A percentile compares a stretch with the other conserved stretches of the same genome.
These are phyloP conservation scores for Paramyrothecium sp. DNA, from an alignment of 2,329 filamentous ascomycete genomes.

Conservation along the genomic window DNA sequence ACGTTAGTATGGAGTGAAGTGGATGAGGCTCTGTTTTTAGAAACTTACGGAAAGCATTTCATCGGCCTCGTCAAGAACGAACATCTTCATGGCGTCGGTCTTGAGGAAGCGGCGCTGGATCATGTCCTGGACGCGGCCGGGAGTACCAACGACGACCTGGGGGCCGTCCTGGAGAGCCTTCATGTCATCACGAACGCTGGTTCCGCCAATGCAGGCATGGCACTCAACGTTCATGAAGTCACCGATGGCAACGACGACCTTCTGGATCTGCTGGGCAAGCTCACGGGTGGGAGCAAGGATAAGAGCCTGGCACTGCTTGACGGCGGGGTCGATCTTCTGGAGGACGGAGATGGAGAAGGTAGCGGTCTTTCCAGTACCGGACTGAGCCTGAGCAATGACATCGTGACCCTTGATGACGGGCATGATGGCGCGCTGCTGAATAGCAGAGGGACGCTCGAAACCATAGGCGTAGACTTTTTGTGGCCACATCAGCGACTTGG, in stretches of 20 bases:
- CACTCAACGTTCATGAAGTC: slow-evolving; percentile 99
- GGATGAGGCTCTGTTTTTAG: not conserved
- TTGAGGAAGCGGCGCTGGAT: slow-evolving; percentile 96
- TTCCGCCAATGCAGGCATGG: slow-evolving; percentile 99
- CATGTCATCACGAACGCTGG: slow-evolving; percentile 97
- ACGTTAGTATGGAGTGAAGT: slow-evolving; percentile 28
- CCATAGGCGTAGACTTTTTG: slow-evolving; percentile 88
- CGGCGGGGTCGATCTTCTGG: slow-evolving; percentile 93
- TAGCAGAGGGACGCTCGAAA: slow-evolving; percentile 99
- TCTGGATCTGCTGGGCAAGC: slow-evolving; percentile 98
- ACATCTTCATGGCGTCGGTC: slow-evolving; percentile 99
- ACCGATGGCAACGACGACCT: slow-evolving; percentile 96
- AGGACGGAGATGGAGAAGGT: slow-evolving; percentile 99
- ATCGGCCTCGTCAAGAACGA: slow-evolving; percentile 98
- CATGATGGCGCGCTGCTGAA: slow-evolving; percentile 99
- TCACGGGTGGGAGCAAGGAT: slow-evolving; percentile 98
- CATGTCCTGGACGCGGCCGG: slow-evolving; percentile 99
- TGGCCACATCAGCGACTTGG: slow-evolving; percentile 20
- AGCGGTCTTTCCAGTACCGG: slow-evolving; percentile 98
- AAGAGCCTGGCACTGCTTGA: slow-evolving; percentile 97
- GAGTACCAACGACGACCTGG: slow-evolving; percentile 96
- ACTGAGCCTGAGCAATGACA: slow-evolving; percentile 99
- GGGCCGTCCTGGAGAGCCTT: slow-evolving; percentile 94
- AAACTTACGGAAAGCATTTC: slow-evolving; percentile 88
- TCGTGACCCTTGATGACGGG: slow-evolving; percentile 99